phyloP scores from a whole-genome alignment of 176 grass and related monocot species.

The Avena atlantica region DNA sequence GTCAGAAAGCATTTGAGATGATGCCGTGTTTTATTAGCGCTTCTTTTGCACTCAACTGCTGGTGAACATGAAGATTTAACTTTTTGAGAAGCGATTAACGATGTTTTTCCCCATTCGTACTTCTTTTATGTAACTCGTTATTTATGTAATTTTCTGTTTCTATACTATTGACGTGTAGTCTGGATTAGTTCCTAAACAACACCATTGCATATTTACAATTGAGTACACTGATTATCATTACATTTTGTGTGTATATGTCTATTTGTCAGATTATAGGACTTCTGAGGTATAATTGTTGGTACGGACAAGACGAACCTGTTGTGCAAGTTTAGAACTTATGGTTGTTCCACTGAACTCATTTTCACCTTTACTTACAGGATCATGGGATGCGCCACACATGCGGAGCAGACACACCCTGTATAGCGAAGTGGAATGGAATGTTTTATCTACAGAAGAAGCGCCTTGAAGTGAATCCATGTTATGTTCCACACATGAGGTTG shows the following conservation, averaged over 20 bases:
- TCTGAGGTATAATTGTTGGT: not conserved
- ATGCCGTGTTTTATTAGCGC: not conserved
- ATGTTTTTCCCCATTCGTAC: not conserved
- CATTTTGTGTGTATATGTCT: conserved; percentile 6
- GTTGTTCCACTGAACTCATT: conserved; percentile 15
- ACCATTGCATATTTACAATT: not conserved
- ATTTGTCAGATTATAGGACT: not conserved
- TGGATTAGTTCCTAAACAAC: not conserved
- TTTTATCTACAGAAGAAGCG: conserved; percentile 11
- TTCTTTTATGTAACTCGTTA: not conserved
- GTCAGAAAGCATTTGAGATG: conserved; percentile 3
- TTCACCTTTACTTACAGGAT: conserved; percentile 38
- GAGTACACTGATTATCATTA: not conserved
- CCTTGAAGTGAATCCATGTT: conserved; percentile 12
- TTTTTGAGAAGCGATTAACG: not conserved
- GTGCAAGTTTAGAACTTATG: not conserved
- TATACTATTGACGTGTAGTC: not conserved
- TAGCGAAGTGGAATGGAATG: conserved; percentile 23
- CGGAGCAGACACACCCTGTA: conserved; percentile 37
- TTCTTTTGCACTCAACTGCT: not conserved
- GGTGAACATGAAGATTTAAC: not conserved
- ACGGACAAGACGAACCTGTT: not conserved
- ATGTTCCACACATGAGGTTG: conserved; percentile 1
- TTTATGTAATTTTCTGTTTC: not conserved
- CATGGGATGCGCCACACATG: not conserved